phyloP scores from a whole-genome alignment of 371 early-diverging fungal genomes.

The Haplosporangium sp. region DNA sequence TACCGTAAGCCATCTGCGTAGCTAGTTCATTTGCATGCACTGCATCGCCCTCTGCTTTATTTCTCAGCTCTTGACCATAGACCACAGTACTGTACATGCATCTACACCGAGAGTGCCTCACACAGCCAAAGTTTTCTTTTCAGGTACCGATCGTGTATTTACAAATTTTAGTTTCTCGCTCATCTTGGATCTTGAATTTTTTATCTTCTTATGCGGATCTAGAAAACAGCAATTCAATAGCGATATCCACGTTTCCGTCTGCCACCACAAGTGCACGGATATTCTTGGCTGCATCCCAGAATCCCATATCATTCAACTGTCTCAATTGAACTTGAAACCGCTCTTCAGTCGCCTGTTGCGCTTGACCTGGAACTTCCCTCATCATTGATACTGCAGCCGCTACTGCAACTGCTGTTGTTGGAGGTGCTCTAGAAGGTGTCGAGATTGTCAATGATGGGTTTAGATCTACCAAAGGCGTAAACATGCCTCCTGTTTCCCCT shows the following conservation, averaged over 20 bases:
- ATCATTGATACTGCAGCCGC: constrained; percentile 50
- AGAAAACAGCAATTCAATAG: constrained; percentile 85
- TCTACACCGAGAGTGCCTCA: too few species aligned
- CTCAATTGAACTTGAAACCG: constrained; percentile 88
- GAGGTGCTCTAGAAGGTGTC: constrained; percentile 15
- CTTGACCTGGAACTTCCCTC: constrained; percentile 23
- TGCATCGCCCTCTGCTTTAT: too few species aligned
- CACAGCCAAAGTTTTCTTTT: too few species aligned
- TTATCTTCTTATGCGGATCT: too few species aligned
- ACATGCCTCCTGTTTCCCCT: constrained; percentile 20
- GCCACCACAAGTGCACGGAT: constrained; percentile 88
- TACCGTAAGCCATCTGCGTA: too few species aligned
- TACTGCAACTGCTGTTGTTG: constrained; percentile 13
- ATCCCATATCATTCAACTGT: constrained; percentile 97
- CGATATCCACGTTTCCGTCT: constrained; percentile 92
- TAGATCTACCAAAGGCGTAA: too few species aligned
- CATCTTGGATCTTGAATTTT: too few species aligned
- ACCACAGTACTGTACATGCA: too few species aligned
- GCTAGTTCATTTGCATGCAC: too few species aligned
- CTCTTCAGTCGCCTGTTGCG: constrained; percentile 83
- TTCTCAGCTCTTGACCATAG: too few species aligned
- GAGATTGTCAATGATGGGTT: constrained; percentile 34
- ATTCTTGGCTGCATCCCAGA: constrained; percentile 90
- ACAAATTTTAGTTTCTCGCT: too few species aligned
- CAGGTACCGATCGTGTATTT: too few species aligned